Base-by-base conservation (phyloP, 768 basidiomycete species). In the Crucibulum laeve region DNA sequence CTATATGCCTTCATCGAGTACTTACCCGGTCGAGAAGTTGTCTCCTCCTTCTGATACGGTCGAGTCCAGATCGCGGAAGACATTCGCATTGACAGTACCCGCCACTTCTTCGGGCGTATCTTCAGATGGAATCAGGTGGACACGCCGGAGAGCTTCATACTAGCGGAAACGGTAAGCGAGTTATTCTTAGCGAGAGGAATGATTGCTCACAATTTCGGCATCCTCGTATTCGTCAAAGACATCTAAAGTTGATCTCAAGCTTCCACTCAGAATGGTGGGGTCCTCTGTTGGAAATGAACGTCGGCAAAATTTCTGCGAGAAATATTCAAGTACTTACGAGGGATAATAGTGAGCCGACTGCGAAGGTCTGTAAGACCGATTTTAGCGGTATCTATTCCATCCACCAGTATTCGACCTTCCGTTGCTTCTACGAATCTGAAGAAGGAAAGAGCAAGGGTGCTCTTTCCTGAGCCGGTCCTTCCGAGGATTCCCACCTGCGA, bases 351-450 rank as follows among this genome's bases (percentile, higher is more conserved):
- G 42, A 91, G 66, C 32, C 73, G 76, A 43, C 77, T 79, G 21
- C 91, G 75, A 11, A 94, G 68, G 56, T 91, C 87, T 0, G 82
- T 82, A 28, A 91, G 64, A 14, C 89, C 89, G 39, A 91, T 77
- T 44, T 68, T 71, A 17, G 85, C 67, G 48, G 88, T 88, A 52
- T 91, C 85, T n/a, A 86, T 38, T 17, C 70, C 84, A 54, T 91
- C 89, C 21, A 91, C 68, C 3, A 76, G 40, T 42, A 91, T 89
- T 10, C 68, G 67, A 4, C 89, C 89, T 50, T 79, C 69, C 1
- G 79, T 78, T 0, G 89, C 82, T 52, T 91, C 89, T 10, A 91
- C 86, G 56, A 91, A 88, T 83, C 40, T 78, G 79, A 94, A 91
- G 67, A 92, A 87, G 5, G 85, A 86, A 10, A 92, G 68, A 0